Evolutionary conservation across 2,329 filamentous ascomycete species (phyloP).

Genomic region (Verticillium longisporum): DNA sequence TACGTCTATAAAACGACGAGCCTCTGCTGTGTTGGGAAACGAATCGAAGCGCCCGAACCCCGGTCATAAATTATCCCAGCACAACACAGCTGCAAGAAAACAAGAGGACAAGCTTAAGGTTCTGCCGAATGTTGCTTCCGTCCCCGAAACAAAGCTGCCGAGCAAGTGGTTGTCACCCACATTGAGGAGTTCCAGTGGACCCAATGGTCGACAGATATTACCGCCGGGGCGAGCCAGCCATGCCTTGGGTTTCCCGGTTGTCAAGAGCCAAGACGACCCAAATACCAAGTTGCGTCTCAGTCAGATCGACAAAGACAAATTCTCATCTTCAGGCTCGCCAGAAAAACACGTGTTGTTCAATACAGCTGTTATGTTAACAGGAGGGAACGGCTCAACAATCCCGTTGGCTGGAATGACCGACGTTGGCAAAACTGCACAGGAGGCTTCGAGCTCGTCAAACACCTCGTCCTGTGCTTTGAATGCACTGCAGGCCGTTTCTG

Average conservation of each 20-base stretch:
- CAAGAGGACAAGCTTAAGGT: too few species aligned
- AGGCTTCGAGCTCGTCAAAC: conserved; percentile 4
- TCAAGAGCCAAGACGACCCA: conserved; percentile 68
- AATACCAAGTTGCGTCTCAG: conserved; percentile 58
- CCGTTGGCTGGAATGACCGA: neutral
- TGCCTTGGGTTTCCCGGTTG: conserved; percentile 60
- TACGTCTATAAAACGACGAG: neutral
- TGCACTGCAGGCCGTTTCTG: conserved; percentile 4
- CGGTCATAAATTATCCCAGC: neutral
- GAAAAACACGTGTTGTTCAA: conserved; percentile 29
- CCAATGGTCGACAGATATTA: conserved; percentile 5
- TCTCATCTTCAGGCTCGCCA: neutral
- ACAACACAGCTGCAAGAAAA: neutral
- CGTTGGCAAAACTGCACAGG: neutral
- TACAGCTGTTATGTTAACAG: conserved; percentile 2
- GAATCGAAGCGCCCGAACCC: neutral
- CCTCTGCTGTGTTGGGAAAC: neutral
- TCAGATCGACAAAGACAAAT: conserved; percentile 31
- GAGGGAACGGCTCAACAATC: conserved; percentile 5
- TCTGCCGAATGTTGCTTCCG: neutral
- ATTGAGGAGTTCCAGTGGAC: neutral
- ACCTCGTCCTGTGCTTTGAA: neutral
- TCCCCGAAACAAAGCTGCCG: neutral
- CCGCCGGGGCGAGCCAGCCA: conserved; percentile 12
- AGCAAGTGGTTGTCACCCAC: neutral